Evolutionary conservation across 1,139 yeast genomes (phyloP), one percentile per base, ranked within the genome.

Genomic region (Kodamaea arcana): DNA sequence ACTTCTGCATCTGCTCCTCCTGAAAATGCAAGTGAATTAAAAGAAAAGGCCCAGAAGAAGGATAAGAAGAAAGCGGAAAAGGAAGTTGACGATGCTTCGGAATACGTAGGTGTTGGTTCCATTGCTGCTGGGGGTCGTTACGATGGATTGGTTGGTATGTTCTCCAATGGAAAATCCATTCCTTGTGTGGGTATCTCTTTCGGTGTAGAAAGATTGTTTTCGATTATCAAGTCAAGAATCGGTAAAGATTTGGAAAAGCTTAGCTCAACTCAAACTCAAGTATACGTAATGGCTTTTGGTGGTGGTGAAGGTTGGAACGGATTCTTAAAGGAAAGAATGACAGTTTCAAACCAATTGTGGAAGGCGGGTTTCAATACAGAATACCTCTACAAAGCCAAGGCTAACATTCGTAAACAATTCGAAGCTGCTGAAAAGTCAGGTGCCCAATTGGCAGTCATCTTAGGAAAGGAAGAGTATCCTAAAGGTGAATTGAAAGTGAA

Each of bases 121-220:
- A 87, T 92, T 50, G 95, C 96, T 37, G 98, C 96, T 30, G 98
- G 98, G 65, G 98, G 98, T 47, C 85, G 98, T 62, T 92, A 92
- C 62, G 98, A 92, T 60, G 83, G 84, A 50, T 75, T 92, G 44
- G 97, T 92, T 23, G 96, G 96, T 47, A 92, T 92, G 97, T 92
- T 92, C 61, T 82, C 96, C 43, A 81, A 79, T 54, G 92, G 92
- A 47, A 87, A 88, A 64, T 83, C 92, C 18, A 88, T 92, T 52
- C 98, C 98, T 16, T 92, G 98, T 70, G 95, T 92, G 33, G 98
- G 98, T 60, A 71, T 90, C 36, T 90, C 97, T 3, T 92, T 92
- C 52, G 98, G 98, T 52, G 92, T 92, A 36, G 98, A 92, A 65
- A 80, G 98, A 60, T 66, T 92, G 44, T 92, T 92, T 58, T 87